Conservation (phyloP, 1,284 basidiomycete species). For the Stereum hirsutum region DNA sequence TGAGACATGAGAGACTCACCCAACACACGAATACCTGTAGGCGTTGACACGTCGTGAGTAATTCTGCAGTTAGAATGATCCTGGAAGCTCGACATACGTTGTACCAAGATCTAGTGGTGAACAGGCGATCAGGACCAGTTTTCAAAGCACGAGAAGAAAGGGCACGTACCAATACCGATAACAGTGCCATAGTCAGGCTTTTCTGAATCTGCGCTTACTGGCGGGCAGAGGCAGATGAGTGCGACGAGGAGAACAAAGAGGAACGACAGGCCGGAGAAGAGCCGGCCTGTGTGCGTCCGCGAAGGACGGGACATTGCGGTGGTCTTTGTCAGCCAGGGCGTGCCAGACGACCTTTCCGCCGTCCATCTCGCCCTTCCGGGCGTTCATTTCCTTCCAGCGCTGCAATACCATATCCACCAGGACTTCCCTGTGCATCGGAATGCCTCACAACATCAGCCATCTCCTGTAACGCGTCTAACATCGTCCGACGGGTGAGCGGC, state of each 20-base stretch:
- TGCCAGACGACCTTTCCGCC: constrained; percentile 47
- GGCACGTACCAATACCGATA: constrained; percentile 84
- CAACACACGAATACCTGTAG: constrained; percentile 68
- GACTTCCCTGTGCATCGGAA: constrained; percentile 51
- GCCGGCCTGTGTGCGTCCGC: constrained; percentile 42
- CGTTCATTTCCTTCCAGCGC: constrained; percentile 37
- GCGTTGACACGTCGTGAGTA: constrained; percentile 12
- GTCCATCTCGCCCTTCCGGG: constrained; percentile 21
- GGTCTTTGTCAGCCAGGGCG: constrained; percentile 55
- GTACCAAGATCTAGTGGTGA: constrained; percentile 61
- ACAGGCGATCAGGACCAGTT: constrained; percentile 14
- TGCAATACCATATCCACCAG: constrained; percentile 50
- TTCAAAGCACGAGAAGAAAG: neutral
- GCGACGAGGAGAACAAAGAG: constrained; percentile 57
- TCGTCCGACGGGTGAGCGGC: constrained; percentile 43
- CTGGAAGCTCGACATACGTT: constrained; percentile 38
- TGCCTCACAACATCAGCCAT: constrained; percentile 62
- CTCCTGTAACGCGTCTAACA: constrained; percentile 43
- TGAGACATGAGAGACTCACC: constrained; percentile 23
- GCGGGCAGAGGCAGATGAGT: constrained; percentile 52
- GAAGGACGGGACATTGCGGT: constrained; percentile 29
- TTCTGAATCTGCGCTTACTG: constrained; percentile 50
- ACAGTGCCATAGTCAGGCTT: constrained; percentile 78
- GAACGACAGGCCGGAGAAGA: constrained; percentile 58
- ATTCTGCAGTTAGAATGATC: neutral